Percentiles rank a stretch among this genome's conserved stretches.
These are phyloP conservation scores for Aspergillus nanangensis DNA, from an alignment of 495 filamentous ascomycete species.

Conservation along the genomic window DNA sequence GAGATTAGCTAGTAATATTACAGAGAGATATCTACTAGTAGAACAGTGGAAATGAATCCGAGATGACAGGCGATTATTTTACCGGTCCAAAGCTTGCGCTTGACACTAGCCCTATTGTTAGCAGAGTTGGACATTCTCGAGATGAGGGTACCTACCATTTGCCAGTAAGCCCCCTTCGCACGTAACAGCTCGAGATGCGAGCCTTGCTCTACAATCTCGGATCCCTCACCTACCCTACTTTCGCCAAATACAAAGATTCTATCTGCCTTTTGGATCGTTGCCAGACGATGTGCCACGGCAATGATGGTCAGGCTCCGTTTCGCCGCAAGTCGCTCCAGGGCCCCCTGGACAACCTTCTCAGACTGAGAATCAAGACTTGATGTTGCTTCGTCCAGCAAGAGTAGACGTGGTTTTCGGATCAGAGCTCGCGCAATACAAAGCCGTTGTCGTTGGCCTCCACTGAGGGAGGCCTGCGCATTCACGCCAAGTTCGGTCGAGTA, in stretches of 20 bases:
- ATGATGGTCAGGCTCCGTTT: constrained; percentile 55
- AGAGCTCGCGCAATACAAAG: constrained; percentile 66
- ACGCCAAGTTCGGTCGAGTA: constrained; percentile 45
- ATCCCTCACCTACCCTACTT: constrained; percentile 19
- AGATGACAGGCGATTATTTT: not conserved
- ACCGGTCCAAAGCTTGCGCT: constrained; percentile 1
- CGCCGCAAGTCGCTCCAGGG: constrained; percentile 54
- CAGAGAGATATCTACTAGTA: too few species aligned
- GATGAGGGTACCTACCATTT: constrained; percentile 32
- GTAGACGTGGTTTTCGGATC: constrained; percentile 56
- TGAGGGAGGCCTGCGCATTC: constrained; percentile 50
- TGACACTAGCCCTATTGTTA: constrained; percentile 22
- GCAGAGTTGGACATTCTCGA: not conserved
- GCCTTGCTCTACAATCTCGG: constrained; percentile 19
- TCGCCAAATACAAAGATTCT: constrained; percentile 61
- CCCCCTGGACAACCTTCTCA: constrained; percentile 61
- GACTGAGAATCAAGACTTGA: constrained; percentile 61
- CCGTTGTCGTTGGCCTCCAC: constrained; percentile 68
- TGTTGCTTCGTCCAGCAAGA: constrained; percentile 73
- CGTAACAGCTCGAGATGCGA: constrained; percentile 20
- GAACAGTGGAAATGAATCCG: not conserved
- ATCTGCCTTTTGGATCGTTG: constrained; percentile 66
- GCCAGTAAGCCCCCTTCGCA: constrained; percentile 29
- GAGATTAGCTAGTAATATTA: too few species aligned
- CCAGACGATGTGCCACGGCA: constrained; percentile 65